Evolutionary conservation across 2,329 filamentous ascomycete species (phyloP).

Genomic region (Hortaea sp.): DNA sequence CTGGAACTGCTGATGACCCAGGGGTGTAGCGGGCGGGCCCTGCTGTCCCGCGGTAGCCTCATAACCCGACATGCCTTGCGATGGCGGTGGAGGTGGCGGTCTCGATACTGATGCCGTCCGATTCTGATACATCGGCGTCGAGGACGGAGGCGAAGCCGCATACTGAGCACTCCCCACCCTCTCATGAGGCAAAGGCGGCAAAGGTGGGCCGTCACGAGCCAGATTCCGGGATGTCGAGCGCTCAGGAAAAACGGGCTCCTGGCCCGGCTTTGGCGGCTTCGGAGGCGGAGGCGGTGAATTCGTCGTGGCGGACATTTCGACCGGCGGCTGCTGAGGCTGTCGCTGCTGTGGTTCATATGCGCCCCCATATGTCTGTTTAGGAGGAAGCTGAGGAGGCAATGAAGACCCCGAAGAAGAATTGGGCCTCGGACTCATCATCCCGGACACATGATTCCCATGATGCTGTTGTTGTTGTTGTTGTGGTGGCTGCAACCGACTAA

Average conservation of each 20-base stretch:
- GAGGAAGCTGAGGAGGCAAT: not conserved
- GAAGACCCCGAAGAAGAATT: too few relatives aligned
- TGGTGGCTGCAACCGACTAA: conserved; percentile 58
- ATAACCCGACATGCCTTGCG: too few relatives aligned
- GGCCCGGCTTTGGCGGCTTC: conserved; percentile 44
- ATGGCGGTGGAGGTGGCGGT: not conserved
- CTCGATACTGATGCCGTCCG: conserved; percentile 6
- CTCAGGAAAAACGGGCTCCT: conserved; percentile 16
- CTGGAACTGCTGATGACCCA: conserved; percentile 21
- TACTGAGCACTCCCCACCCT: conserved; percentile 5
- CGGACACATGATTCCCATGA: too few relatives aligned
- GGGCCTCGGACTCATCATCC: too few relatives aligned
- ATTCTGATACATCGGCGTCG: conserved; percentile 4
- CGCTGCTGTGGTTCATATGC: conserved; percentile 16
- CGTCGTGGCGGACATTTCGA: conserved; percentile 7
- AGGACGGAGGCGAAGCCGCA: conserved; percentile 4
- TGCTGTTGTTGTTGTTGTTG: conserved; percentile 27
- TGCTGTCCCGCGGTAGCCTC: too few relatives aligned
- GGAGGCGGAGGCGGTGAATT: conserved; percentile 35
- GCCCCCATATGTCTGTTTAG: not conserved
- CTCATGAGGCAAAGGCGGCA: conserved; percentile 25
- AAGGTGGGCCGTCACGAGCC: conserved; percentile 21
- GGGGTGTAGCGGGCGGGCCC: conserved; percentile 19
- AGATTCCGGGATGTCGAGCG: conserved; percentile 8
- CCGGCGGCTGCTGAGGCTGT: conserved; percentile 26